phyloP scores from a whole-genome alignment of 306 rosid species.

The Sicyos edulis region DNA sequence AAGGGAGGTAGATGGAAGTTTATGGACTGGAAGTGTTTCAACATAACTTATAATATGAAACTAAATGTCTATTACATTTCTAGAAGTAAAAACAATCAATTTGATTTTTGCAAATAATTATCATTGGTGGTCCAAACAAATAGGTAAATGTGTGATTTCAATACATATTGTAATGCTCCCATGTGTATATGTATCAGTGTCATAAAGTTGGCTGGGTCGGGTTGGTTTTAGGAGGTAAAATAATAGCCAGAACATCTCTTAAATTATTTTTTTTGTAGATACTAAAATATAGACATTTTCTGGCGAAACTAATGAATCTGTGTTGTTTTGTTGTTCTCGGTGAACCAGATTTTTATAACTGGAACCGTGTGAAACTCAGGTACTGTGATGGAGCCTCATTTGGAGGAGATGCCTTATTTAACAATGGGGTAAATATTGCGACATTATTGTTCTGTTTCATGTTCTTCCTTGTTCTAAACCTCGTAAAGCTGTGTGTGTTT shows the following conservation, averaged over 20 bases:
- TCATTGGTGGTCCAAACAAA: neutral
- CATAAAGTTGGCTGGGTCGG: neutral
- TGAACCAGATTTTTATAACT: constrained; percentile 81
- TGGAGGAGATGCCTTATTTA: constrained; percentile 54
- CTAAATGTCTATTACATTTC: too few species aligned
- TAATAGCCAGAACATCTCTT: too few species aligned
- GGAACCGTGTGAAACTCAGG: constrained; percentile 96
- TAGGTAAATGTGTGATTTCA: neutral
- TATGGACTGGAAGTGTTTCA: too few species aligned
- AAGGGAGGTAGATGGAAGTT: too few species aligned
- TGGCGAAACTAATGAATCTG: neutral
- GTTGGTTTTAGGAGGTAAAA: neutral
- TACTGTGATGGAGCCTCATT: constrained; percentile 97
- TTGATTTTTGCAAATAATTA: neutral
- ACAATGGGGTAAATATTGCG: constrained; percentile 44
- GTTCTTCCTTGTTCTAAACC: neutral
- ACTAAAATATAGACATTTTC: neutral
- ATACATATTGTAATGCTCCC: neutral
- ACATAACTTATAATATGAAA: too few species aligned
- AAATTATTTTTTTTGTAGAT: too few species aligned
- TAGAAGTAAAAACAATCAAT: neutral
- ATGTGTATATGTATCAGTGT: too few species aligned
- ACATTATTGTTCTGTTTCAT: neutral
- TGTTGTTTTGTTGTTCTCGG: neutral
- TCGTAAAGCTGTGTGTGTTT: neutral